Conservation (phyloP, 192 early-diverging fungal species). For the Chytriomyces hyalinus region DNA sequence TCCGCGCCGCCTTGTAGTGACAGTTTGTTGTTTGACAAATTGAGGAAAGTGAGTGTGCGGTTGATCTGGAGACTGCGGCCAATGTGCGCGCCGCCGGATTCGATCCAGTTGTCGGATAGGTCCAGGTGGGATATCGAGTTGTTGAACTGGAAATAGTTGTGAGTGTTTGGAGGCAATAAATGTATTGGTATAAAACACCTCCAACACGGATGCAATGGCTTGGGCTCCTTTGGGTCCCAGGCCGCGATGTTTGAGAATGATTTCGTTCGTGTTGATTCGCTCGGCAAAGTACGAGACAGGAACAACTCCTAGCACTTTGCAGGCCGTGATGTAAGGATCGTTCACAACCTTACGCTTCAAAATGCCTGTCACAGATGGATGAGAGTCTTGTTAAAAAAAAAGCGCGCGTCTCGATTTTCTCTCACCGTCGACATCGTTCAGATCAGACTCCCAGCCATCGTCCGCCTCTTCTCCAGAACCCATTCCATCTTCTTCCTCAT, state of each 20-base stretch:
- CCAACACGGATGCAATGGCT: slow-evolving; percentile 54
- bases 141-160: slow-evolving; percentile 31
- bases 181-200: slow-evolving; percentile 31
- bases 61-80: slow-evolving; percentile 51
- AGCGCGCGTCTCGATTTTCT: not conserved
- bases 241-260: slow-evolving; percentile 55
- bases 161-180: not conserved
- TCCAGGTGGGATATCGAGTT: slow-evolving; percentile 46
- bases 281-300: slow-evolving; percentile 49
- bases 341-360: slow-evolving; percentile 36
- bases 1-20: slow-evolving; percentile 41
- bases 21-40: slow-evolving; percentile 52
- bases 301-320: slow-evolving; percentile 52
- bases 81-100: slow-evolving; percentile 49
- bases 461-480: slow-evolving; percentile 2
- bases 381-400: not conserved
- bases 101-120: slow-evolving; percentile 54
- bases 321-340: slow-evolving; percentile 51
- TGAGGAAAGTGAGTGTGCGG: slow-evolving; percentile 39
- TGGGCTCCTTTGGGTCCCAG: slow-evolving; percentile 55
- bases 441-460: slow-evolving; percentile 25
- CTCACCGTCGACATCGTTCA: not conserved
- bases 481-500: not conserved
- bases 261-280: slow-evolving; percentile 23
- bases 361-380: slow-evolving; percentile 26